Conservation (phyloP, 2,329 filamentous ascomycete genomes). For the Peltaster fructicola region DNA sequence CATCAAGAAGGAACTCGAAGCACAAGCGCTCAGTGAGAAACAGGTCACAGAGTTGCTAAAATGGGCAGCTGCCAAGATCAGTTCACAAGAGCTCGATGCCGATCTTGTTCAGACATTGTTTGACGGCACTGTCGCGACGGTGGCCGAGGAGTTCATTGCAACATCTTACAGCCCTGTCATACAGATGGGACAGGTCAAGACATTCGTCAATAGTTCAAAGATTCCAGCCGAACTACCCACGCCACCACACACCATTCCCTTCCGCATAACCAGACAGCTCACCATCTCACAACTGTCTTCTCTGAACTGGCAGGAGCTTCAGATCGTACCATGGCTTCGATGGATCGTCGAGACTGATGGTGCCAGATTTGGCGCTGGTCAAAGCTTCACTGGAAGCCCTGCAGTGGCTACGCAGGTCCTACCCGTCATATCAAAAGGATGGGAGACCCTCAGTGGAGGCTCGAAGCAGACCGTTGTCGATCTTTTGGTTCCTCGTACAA, state of each 20-base stretch:
- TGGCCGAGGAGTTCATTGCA: conserved; percentile 33
- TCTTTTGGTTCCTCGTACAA: conserved; percentile 47
- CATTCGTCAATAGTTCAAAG: conserved; percentile 57
- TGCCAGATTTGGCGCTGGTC: conserved; percentile 40
- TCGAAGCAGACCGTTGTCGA: conserved; percentile 49
- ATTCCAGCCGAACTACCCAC: conserved; percentile 70
- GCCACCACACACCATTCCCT: conserved; percentile 67
- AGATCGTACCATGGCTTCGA: conserved; percentile 68
- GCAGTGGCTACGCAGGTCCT: conserved; percentile 64
- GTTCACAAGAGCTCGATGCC: conserved; percentile 53
- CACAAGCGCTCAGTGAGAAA: conserved; percentile 58
- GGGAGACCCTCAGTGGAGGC: conserved; percentile 56
- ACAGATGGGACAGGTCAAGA: conserved; percentile 54
- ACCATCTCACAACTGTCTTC: conserved; percentile 51
- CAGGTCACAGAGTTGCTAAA: conserved; percentile 70
- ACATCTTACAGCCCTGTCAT: conserved; percentile 52
- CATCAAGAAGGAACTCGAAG: conserved; percentile 65
- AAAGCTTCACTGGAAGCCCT: conserved; percentile 53
- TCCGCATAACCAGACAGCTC: conserved; percentile 61
- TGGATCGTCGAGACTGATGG: conserved; percentile 57
- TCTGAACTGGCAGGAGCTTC: conserved; percentile 72
- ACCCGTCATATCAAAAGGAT: conserved; percentile 68
- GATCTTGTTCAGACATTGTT: conserved; percentile 52
- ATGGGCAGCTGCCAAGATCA: conserved; percentile 62
- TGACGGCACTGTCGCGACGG: conserved; percentile 58